phyloP scores from a whole-genome alignment of 768 basidiomycete species.

The Trametes gibbosa region DNA sequence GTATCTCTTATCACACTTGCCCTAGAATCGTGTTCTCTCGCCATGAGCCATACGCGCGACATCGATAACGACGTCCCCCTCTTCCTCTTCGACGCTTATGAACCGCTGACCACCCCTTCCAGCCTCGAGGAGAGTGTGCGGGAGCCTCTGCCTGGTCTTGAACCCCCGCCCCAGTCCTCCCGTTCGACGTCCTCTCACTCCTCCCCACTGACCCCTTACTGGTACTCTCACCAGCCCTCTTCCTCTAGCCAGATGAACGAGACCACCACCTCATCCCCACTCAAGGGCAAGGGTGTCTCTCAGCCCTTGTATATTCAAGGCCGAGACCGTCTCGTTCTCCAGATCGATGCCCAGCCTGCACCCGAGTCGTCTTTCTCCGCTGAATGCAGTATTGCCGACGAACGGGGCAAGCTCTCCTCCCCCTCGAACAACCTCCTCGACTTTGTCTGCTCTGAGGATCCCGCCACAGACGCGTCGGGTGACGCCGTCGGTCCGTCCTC shows the following conservation, averaged over 20 bases:
- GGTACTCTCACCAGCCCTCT: slow-evolving; percentile 2
- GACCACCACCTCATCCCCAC: slow-evolving; percentile 17
- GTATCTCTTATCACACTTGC: slow-evolving; percentile 23
- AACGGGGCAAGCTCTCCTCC: background rate
- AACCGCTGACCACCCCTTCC: slow-evolving; percentile 26
- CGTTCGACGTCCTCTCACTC: slow-evolving; percentile 3
- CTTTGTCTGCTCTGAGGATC: background rate
- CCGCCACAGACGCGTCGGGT: background rate
- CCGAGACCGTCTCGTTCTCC: background rate
- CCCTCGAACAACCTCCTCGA: background rate
- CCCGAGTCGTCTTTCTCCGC: slow-evolving; percentile 9
- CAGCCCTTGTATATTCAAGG: slow-evolving; percentile 50
- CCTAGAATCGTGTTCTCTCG: slow-evolving; percentile 28
- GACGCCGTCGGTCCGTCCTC: slow-evolving; percentile 16
- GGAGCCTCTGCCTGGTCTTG: slow-evolving; percentile 10
- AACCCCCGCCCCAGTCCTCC: slow-evolving; percentile 10
- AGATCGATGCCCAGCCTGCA: slow-evolving; percentile 3
- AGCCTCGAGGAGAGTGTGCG: slow-evolving; percentile 28
- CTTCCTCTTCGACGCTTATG: slow-evolving; percentile 51
- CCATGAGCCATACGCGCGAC: slow-evolving; percentile 39
- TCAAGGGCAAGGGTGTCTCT: slow-evolving; percentile 57
- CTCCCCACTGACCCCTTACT: slow-evolving; percentile 2
- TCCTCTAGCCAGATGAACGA: slow-evolving; percentile 14
- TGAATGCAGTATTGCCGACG: background rate
- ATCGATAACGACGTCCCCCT: slow-evolving; percentile 55